phyloP scores from a whole-genome alignment of 2,329 filamentous ascomycete species.

The Hortaea werneckii region DNA sequence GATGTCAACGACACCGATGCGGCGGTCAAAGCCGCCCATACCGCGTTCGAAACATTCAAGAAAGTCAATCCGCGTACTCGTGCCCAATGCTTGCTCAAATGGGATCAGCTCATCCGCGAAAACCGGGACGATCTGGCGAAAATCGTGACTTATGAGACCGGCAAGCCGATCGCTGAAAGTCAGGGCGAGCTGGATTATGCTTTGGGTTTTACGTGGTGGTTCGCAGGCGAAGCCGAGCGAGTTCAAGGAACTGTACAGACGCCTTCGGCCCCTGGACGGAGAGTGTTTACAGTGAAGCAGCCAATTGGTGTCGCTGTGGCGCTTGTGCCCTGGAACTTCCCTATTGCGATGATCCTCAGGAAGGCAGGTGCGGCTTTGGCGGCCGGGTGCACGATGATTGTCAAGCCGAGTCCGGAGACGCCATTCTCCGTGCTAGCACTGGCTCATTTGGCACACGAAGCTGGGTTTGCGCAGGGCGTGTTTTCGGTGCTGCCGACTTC shows the following conservation, averaged over 20 bases:
- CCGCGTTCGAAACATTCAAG: slow-evolving; percentile 51
- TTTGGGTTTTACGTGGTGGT: slow-evolving; percentile 47
- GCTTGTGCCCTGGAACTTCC: slow-evolving; percentile 61
- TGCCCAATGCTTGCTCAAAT: slow-evolving; percentile 54
- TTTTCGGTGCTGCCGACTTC: slow-evolving; percentile 53
- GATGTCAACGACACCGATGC: slow-evolving; percentile 50
- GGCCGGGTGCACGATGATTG: slow-evolving; percentile 63
- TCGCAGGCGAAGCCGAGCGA: slow-evolving; percentile 50
- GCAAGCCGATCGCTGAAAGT: slow-evolving; percentile 43
- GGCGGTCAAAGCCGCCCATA: slow-evolving; percentile 49
- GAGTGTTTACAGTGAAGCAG: slow-evolving; percentile 65
- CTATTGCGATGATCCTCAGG: slow-evolving; percentile 48
- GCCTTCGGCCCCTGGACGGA: slow-evolving; percentile 50
- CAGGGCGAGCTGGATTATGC: slow-evolving; percentile 46
- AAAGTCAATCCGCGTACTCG: slow-evolving; percentile 51
- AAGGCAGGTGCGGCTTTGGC: slow-evolving; percentile 60
- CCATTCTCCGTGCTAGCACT: slow-evolving; percentile 47
- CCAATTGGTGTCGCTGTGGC: slow-evolving; percentile 59
- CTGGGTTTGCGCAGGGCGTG: slow-evolving; percentile 50
- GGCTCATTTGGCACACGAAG: slow-evolving; percentile 43
- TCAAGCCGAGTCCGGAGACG: slow-evolving; percentile 61
- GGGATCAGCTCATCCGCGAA: slow-evolving; percentile 54
- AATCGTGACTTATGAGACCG: slow-evolving; percentile 51
- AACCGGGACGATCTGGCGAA: slow-evolving; percentile 53
- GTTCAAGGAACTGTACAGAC: slow-evolving; percentile 53